Conservation (phyloP, 352 stramenopile species). For the Globisporangium parvum region DNA sequence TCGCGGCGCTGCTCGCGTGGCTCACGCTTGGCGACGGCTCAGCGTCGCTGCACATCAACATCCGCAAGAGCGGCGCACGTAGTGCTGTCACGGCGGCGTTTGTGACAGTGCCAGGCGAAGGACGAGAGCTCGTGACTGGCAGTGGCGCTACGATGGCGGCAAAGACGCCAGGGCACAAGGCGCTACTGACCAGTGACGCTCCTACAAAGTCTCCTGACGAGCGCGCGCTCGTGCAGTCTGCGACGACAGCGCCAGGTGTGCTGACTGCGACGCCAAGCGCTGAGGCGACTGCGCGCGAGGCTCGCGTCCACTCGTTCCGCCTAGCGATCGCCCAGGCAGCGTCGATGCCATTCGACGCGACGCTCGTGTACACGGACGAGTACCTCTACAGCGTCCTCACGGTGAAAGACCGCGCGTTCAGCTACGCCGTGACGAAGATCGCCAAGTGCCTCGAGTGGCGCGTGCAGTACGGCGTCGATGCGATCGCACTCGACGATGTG, state of each 20-base stretch:
- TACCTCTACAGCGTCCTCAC: conserved; percentile 56
- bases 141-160: background rate
- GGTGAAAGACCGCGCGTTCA: conserved; percentile 55
- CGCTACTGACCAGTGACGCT: background rate
- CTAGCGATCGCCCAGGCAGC: conserved; percentile 40
- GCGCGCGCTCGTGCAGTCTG: background rate
- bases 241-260: background rate
- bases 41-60: conserved; percentile 38
- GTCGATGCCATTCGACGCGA: conserved; percentile 24
- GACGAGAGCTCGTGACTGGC: background rate
- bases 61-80: conserved; percentile 15
- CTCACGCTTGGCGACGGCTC: conserved; percentile 28
- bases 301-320: conserved; percentile 42
- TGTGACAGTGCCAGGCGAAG: conserved; percentile 3
- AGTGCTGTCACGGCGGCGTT: conserved; percentile 18
- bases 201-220: background rate
- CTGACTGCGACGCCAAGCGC: background rate
- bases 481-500: conserved; percentile 31
- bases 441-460: conserved; percentile 46
- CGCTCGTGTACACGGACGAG: conserved; percentile 44
- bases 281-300: conserved; percentile 16
- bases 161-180: background rate
- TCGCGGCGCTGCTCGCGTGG: conserved; percentile 29
- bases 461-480: conserved; percentile 33
- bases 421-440: conserved; percentile 60